Evolutionary conservation across 23 red algal species (phyloP).

Genomic region (Gracilaria vermiculophylla): DNA sequence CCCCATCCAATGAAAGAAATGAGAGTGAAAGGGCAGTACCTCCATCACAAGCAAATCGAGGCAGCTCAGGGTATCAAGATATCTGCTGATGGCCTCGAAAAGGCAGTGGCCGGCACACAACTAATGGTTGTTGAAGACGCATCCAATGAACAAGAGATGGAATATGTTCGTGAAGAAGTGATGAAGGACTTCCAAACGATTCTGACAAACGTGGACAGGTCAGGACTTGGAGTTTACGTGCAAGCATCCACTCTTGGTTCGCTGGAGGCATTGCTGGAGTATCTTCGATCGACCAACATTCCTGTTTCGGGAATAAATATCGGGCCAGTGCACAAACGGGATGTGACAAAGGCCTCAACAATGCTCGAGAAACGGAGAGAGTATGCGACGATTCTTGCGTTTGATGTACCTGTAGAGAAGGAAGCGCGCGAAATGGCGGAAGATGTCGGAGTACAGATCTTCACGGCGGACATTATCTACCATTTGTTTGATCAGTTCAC

Average conservation of each 20-base stretch:
- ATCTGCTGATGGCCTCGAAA: conserved; percentile 89
- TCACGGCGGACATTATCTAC: conserved; percentile 99
- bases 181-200: conserved; percentile 95
- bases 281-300: conserved; percentile 86
- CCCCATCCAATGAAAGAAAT: conserved; percentile 99
- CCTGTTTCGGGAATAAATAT: conserved; percentile 98
- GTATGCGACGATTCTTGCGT: conserved; percentile 95
- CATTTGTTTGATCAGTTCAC: conserved; percentile 98
- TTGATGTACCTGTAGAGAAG: conserved; percentile 95
- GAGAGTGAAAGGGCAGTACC: conserved; percentile 96
- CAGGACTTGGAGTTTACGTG: conserved; percentile 94
- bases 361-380: conserved; percentile 96
- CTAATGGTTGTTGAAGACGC: conserved; percentile 81
- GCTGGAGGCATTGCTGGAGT: conserved; percentile 93
- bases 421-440: conserved; percentile 93
- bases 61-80: conserved; percentile 99
- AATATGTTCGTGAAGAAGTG: conserved; percentile 96
- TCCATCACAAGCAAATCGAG: conserved; percentile 90
- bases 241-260: conserved; percentile 98
- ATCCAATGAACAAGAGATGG: conserved; percentile 81
- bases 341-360: conserved; percentile 84
- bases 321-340: conserved; percentile 94
- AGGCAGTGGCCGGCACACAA: conserved; percentile 96
- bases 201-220: conserved; percentile 84
- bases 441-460: conserved; percentile 90